phyloP scores from a whole-genome alignment of 768 basidiomycete species.

The Mycena amicta region DNA sequence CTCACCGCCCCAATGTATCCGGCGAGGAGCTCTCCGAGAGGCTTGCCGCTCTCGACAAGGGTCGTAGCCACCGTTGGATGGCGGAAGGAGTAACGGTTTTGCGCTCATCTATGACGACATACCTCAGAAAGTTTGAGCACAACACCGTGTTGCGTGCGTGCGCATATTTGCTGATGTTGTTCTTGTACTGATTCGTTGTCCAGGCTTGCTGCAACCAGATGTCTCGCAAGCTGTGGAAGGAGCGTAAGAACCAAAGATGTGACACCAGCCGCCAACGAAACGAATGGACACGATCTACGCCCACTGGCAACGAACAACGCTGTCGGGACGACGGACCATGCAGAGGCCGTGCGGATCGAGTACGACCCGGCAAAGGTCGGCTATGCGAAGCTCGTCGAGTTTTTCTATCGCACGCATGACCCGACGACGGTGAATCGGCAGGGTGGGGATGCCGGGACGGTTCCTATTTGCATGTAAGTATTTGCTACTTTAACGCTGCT shows the following conservation, averaged over 20 bases:
- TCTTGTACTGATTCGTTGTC: no score
- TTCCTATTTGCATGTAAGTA: no score
- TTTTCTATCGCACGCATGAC: slow-evolving; percentile 79
- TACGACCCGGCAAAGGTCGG: slow-evolving; percentile 64
- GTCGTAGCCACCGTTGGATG: slow-evolving; percentile 95
- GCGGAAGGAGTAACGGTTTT: slow-evolving; percentile 96
- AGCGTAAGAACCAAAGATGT: no score
- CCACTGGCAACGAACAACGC: no score
- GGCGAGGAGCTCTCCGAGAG: slow-evolving; percentile 90
- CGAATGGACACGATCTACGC: no score
- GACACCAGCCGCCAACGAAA: no score
- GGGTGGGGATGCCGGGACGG: slow-evolving; percentile 60
- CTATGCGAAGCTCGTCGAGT: slow-evolving; percentile 76
- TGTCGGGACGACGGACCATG: slow-evolving; percentile 68
- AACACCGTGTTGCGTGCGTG: slow-evolving; percentile 90
- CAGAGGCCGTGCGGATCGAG: slow-evolving; percentile 69
- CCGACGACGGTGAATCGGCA: slow-evolving; percentile 68
- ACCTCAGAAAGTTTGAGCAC: slow-evolving; percentile 97
- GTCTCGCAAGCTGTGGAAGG: no score
- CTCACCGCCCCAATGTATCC: slow-evolving; percentile 90
- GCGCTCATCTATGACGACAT: slow-evolving; percentile 94
- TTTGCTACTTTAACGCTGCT: no score
- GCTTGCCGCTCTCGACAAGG: slow-evolving; percentile 91
- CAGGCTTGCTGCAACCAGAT: no score
- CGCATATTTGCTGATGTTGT: no score